A percentile compares a stretch with the other conserved stretches of the same genome.
These are phyloP conservation scores for Ilex asprella DNA, from an alignment of 257 asterid species.

Conservation along the genomic window DNA sequence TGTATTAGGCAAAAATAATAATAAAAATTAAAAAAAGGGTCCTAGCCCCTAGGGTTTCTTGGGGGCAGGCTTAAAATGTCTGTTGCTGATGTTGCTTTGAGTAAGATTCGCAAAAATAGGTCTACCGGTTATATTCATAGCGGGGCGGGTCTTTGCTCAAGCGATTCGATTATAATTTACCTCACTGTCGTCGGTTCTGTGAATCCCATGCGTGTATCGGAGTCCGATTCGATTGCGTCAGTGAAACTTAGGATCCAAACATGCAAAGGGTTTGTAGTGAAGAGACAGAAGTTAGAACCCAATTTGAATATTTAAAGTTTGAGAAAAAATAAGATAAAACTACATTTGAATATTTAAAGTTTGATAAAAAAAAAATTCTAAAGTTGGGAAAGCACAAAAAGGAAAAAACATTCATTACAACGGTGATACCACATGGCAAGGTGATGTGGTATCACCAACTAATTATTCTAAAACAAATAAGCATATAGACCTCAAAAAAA, in stretches of 20 bases:
- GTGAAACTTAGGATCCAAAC: slow-evolving; percentile 73
- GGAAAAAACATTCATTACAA: too few relatives aligned
- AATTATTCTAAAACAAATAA: too few relatives aligned
- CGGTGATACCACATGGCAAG: too few relatives aligned
- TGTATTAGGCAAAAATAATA: slow-evolving; percentile 22
- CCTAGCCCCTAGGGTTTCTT: slow-evolving; percentile 4
- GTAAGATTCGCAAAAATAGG: slow-evolving; percentile 36
- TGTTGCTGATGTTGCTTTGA: slow-evolving; percentile 56
- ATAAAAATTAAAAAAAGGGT: slow-evolving; percentile 13
- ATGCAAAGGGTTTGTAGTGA: slow-evolving; percentile 56
- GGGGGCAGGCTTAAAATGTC: slow-evolving; percentile 39
- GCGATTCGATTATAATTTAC: slow-evolving; percentile 48
- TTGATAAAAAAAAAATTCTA: too few relatives aligned
- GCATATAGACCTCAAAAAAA: too few relatives aligned
- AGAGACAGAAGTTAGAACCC: slow-evolving; percentile 71
- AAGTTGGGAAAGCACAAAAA: too few relatives aligned
- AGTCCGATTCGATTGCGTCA: slow-evolving; percentile 66
- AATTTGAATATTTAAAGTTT: too few relatives aligned
- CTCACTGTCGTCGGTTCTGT: slow-evolving; percentile 49
- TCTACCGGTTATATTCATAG: slow-evolving; percentile 22
- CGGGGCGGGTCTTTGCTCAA: slow-evolving; percentile 24
- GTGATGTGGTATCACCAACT: too few relatives aligned
- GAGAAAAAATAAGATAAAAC: too few relatives aligned
- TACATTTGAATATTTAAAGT: too few relatives aligned
- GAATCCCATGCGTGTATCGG: slow-evolving; percentile 62